Evolutionary conservation across 306 rosid genomes (phyloP).

Genomic region (Canavalia ensiformis): DNA sequence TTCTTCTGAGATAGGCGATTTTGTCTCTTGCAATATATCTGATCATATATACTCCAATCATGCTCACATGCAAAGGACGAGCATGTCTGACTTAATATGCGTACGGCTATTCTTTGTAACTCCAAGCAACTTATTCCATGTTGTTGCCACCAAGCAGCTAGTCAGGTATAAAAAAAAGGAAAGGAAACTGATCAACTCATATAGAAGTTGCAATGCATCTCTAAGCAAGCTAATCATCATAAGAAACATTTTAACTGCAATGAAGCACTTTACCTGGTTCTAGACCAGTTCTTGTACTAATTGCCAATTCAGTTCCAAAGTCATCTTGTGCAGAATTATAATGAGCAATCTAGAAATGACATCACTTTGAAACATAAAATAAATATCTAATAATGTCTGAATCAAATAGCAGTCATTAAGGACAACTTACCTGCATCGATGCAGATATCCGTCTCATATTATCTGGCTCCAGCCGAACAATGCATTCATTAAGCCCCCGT

Average conservation of each 20-base stretch:
- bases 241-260: conserved; percentile 25
- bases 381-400: conserved; percentile 19
- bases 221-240: conserved; percentile 24
- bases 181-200: conserved; percentile 36
- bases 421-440: conserved; percentile 77
- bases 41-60: conserved; percentile 80
- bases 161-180: conserved; percentile 36
- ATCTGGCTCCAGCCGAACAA: conserved; percentile 87
- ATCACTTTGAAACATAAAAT: conserved; percentile 39
- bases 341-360: conserved; percentile 74
- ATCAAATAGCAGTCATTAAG: conserved; percentile 35
- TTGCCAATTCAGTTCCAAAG: conserved; percentile 97
- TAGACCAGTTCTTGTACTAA: conserved; percentile 93
- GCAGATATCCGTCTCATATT: conserved; percentile 80
- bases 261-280: conserved; percentile 75
- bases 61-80: conserved; percentile 82
- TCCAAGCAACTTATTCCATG: conserved; percentile 97
- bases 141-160: conserved; percentile 99
- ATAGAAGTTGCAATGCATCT: conserved; percentile 21
- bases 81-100: conserved; percentile 94
- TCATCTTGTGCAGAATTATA: conserved; percentile 87
- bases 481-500: conserved; percentile 92
- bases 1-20: conserved; percentile 79
- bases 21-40: conserved; percentile 63
- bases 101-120: conserved; percentile 89